These are phyloP conservation scores for Curvularia sp. DNA, from an alignment of 2,329 filamentous ascomycete genomes.

Conservation along the genomic window DNA sequence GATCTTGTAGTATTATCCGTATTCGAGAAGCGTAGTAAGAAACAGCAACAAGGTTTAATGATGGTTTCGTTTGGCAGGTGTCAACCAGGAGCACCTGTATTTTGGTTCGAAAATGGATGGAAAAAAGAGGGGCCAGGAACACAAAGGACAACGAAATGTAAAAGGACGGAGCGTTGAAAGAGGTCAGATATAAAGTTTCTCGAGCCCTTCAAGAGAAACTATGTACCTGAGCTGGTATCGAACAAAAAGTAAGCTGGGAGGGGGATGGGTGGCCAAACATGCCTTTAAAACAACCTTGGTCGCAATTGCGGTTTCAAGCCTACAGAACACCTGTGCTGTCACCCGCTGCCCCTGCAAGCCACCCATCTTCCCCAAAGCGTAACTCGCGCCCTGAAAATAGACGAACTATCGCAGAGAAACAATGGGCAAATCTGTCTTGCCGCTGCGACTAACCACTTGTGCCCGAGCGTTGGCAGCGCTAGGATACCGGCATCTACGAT, in stretches of 20 bases:
- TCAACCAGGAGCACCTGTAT: slow-evolving; percentile 41
- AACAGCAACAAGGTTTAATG: slow-evolving; percentile 11
- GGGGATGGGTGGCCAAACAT: slow-evolving; percentile 27
- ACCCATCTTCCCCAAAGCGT: neutral
- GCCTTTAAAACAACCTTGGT: slow-evolving; percentile 47
- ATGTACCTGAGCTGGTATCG: slow-evolving; percentile 26
- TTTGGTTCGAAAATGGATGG: slow-evolving; percentile 16
- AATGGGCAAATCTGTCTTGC: slow-evolving; percentile 31
- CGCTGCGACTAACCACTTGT: slow-evolving; percentile 23
- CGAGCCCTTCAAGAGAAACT: slow-evolving; percentile 10
- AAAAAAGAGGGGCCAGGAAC: slow-evolving; percentile 33
- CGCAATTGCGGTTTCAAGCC: slow-evolving; percentile 41
- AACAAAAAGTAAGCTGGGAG: slow-evolving; percentile 17
- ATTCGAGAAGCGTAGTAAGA: neutral
- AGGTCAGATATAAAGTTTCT: slow-evolving; percentile 23
- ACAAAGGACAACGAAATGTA: slow-evolving; percentile 21
- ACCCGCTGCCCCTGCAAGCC: slow-evolving; percentile 13
- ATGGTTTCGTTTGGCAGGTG: slow-evolving; percentile 17
- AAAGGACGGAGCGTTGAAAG: slow-evolving; percentile 12
- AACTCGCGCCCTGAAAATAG: slow-evolving; percentile 12
- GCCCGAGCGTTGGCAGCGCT: slow-evolving; percentile 10
- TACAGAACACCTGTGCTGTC: slow-evolving; percentile 17
- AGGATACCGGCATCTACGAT: slow-evolving; percentile 15
- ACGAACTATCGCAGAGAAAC: slow-evolving; percentile 17
- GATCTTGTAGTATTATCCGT: slow-evolving; percentile 6